These are phyloP conservation scores for Termitomyces sp. DNA, from an alignment of 1,284 basidiomycete species.

Conservation along the genomic window DNA sequence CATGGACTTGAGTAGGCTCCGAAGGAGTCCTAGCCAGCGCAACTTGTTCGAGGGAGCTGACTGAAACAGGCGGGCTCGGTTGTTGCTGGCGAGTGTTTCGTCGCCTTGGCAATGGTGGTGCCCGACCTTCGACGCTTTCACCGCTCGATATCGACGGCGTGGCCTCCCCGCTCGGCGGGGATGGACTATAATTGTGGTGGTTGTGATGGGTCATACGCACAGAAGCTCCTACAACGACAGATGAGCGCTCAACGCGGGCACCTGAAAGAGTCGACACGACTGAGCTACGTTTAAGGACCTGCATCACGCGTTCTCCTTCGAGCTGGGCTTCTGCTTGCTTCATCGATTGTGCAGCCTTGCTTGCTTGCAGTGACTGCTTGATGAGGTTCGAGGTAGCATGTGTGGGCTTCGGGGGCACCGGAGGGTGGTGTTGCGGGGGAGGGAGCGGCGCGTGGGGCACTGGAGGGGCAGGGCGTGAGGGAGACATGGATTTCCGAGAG, in stretches of 20 bases:
- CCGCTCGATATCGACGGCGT: slow-evolving; percentile 7
- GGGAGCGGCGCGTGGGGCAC: neutral
- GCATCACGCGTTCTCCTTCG: slow-evolving; percentile 65
- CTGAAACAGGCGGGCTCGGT: slow-evolving; percentile 35
- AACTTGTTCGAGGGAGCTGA: slow-evolving; percentile 39
- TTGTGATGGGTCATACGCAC: slow-evolving; percentile 19
- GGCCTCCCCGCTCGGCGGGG: neutral
- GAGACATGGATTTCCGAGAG: slow-evolving; percentile 9
- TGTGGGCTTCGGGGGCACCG: slow-evolving; percentile 24
- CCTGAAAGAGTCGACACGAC: slow-evolving; percentile 25
- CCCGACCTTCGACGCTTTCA: slow-evolving; percentile 6
- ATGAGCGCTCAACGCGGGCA: slow-evolving; percentile 25
- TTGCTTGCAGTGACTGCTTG: slow-evolving; percentile 65
- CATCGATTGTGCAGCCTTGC: slow-evolving; percentile 59
- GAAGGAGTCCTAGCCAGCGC: slow-evolving; percentile 31
- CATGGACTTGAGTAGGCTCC: slow-evolving; percentile 13
- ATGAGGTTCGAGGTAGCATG: slow-evolving; percentile 57
- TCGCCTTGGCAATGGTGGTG: slow-evolving; percentile 16
- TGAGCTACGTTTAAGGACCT: slow-evolving; percentile 55
- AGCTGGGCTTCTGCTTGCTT: slow-evolving; percentile 62
- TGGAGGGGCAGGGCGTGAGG: slow-evolving; percentile 6
- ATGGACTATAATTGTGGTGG: neutral
- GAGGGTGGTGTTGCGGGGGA: slow-evolving; percentile 16
- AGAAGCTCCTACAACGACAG: slow-evolving; percentile 27
- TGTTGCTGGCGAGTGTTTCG: slow-evolving; percentile 18